Percentiles rank a stretch among this genome's conserved stretches.
Conservation (phyloP, 164 flowering plant species). For the Vitis labrusca region DNA sequence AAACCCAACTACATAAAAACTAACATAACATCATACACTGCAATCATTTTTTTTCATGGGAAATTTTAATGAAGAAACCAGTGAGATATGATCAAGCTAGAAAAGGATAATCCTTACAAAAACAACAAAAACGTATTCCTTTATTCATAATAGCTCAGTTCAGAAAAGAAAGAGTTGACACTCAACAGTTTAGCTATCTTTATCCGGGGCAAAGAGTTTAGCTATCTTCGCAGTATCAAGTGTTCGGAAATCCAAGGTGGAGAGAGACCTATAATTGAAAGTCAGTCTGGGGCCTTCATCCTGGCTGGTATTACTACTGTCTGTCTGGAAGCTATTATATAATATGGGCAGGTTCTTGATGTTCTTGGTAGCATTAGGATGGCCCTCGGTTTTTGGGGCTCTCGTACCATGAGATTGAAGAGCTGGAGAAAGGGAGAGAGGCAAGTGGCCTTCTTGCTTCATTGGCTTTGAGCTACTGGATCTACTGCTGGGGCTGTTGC, state of each 20-base stretch:
- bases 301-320: constrained; percentile 19
- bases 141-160: no score
- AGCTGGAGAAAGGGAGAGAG: constrained; percentile 32
- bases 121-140: no score
- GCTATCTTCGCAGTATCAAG: constrained; percentile 31
- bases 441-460: constrained; percentile 15
- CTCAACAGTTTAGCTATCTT: not conserved
- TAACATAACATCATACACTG: no score
- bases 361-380: constrained; percentile 59
- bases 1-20: no score
- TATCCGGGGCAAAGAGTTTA: constrained; percentile 25
- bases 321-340: constrained; percentile 31
- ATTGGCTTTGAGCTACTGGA: constrained; percentile 28
- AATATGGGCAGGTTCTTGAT: constrained; percentile 50
- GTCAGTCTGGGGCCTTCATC: constrained; percentile 27
- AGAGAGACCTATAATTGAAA: constrained; percentile 39
- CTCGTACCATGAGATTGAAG: constrained; percentile 18
- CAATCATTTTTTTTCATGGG: no score
- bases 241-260: constrained; percentile 48
- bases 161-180: no score
- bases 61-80: no score
- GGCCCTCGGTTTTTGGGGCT: constrained; percentile 45
- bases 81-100: no score
- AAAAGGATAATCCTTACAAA: no score
- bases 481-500: constrained; percentile 34